A percentile compares a stretch with the other conserved stretches of the same genome.
Conservation (phyloP, 768 basidiomycete genomes). For the Phlebiopsis gigantea region DNA sequence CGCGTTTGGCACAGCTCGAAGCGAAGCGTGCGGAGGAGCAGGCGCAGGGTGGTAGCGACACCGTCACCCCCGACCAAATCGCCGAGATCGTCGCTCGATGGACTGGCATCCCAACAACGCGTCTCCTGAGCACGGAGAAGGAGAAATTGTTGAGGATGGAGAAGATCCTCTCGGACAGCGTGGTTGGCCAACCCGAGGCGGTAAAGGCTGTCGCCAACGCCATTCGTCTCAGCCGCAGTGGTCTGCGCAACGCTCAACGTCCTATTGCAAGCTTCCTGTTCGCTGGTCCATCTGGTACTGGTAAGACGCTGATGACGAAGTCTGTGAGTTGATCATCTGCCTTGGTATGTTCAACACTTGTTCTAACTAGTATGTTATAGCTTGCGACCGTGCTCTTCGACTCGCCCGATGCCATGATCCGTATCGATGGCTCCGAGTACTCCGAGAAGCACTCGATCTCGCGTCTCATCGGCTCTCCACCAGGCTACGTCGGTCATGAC, state of each 20-base stretch:
- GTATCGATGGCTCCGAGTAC: slow-evolving; percentile 91
- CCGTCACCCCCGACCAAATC: slow-evolving; percentile 84
- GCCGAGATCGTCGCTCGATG: slow-evolving; percentile 92
- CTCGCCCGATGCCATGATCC: slow-evolving; percentile 84
- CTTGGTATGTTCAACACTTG: not conserved
- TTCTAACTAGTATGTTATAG: slow-evolving; percentile 32
- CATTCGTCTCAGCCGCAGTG: slow-evolving; percentile 86
- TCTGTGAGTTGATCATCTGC: slow-evolving; percentile 47
- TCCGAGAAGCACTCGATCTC: slow-evolving; percentile 77
- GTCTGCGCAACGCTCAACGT: slow-evolving; percentile 81
- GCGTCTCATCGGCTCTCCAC: slow-evolving; percentile 69
- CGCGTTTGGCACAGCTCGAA: slow-evolving; percentile 65
- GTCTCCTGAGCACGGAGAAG: slow-evolving; percentile 82
- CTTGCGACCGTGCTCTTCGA: slow-evolving; percentile 89
- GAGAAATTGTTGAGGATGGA: slow-evolving; percentile 89
- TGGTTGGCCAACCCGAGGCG: slow-evolving; percentile 89
- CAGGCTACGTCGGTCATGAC: slow-evolving; percentile 91
- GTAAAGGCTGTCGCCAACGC: slow-evolving; percentile 93
- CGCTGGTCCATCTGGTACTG: slow-evolving; percentile 88
- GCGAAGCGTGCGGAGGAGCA: slow-evolving; percentile 70
- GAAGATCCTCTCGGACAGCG: slow-evolving; percentile 65
- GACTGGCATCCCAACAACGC: slow-evolving; percentile 89
- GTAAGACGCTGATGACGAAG: slow-evolving; percentile 87
- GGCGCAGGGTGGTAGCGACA: slow-evolving; percentile 54
- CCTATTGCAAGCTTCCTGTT: slow-evolving; percentile 93